Base-by-base conservation (phyloP, 2,329 filamentous ascomycete genomes). In the Colletotrichum endophyticum region DNA sequence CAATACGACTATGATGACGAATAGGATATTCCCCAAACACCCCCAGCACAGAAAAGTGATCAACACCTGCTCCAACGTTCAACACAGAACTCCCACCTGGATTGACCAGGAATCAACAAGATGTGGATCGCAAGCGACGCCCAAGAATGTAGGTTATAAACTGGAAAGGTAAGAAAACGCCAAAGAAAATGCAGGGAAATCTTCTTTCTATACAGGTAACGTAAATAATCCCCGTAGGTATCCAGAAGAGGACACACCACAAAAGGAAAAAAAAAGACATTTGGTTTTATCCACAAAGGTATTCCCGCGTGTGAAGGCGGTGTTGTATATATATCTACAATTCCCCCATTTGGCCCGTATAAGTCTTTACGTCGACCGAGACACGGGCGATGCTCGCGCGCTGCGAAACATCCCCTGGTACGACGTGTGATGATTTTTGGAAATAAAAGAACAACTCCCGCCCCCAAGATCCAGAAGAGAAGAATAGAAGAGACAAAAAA, bases 91-190 rank as follows among this genome's bases (percentile, higher is more conserved):
- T 66, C 57, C 73, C 64, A 57, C 74, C 64, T 49, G 70, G 70
- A 34, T 70, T 53, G n/a, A 6, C 32, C n/a, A 74, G 16, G 36
- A 39, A 25, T 8, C 6, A 27, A 64, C 12, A 28, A 66, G 8
- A 76, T 56, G 49, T 71, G 71, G 59, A 39, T 76, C 74, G 71
- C 64, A 61, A 74, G 74, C 64, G 74, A 76, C 66, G 59, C 64
- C 34, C 32, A n/a, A 64, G 72, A 66, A 70, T 3, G 34, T 39
- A 63, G 32, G 56, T 22, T 27, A 27, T 34, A 3, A 30, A 30
- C 28, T 30, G 28, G 6, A 7, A 19, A 59, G 13, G 56, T 25
- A 28, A 34, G 30, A 34, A 32, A 19, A 70, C 28, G 30, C 22
- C 67, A 19, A 30, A 59, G 44, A 30, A 32, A 49, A 53, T 53